Evolutionary conservation across 768 basidiomycete genomes (phyloP), one percentile per base, ranked within the genome.

Genomic region (Phaeolepiota aurea): DNA sequence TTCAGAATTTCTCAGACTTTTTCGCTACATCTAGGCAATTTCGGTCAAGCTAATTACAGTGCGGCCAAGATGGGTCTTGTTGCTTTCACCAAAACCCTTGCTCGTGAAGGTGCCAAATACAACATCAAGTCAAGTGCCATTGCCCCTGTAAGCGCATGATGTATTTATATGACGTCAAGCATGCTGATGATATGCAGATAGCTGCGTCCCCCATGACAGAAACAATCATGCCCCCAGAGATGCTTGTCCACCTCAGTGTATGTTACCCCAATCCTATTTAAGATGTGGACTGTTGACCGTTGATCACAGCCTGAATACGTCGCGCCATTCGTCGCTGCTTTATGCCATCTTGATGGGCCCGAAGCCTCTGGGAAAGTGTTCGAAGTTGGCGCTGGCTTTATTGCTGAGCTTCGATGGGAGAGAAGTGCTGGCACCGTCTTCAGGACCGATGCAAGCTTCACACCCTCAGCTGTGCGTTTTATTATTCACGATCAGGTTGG

Each of bases 191-290:
- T 41, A 5, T 13, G 10, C 47, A 91, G 89, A 82, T 88, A 44
- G 94, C 94, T n/a, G 94, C 93, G 0, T 94, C 91, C 2, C 76
- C 77, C 2, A 98, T 98, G 94, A 96, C 92, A 2, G 92, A 83
- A 53, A 96, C 91, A 0, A 69, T 93, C 50, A 88, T 97, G 86
- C 87, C 94, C 5, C 83, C 86, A 14, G 94, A 97, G 42, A 80
- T 96, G 76, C 76, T 98, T 41, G 82, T 75, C n/a, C 85, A 87
- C 52, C 64, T 96, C 30, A 82, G 82, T 58, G 85, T 84, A 57
- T 20, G 65, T 47, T 9, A 50, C 9, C 33, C 12, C n/a, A 36
- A 22, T 10, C n/a, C 13, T 37, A 20, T 5, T 37, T 39, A 16
- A 15, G 15, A 14, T 18, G 11, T 21, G 30, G 22, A 12, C 14